Evolutionary conservation across 768 basidiomycete genomes (phyloP).

Genomic region (Atractiella rhizophila): DNA sequence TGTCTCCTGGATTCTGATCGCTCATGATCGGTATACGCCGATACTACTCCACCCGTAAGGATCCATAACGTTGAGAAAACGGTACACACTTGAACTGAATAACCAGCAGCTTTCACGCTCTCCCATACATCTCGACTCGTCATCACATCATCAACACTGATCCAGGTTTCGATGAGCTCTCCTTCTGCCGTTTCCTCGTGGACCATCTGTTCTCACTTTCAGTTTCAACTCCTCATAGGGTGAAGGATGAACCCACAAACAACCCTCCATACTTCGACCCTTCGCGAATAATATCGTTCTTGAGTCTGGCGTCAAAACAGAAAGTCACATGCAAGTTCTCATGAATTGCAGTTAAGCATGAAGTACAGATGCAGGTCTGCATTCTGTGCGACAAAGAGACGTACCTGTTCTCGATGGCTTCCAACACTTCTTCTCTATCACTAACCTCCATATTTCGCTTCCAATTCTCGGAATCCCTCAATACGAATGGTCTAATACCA

Average conservation of each 20-base stretch:
- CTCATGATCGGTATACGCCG: slow-evolving; percentile 85
- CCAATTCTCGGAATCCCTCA: slow-evolving; percentile 62
- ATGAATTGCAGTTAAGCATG: background rate
- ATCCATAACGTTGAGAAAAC: background rate
- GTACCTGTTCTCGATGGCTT: slow-evolving; percentile 44
- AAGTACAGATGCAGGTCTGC: background rate
- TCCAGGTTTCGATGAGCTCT: slow-evolving; percentile 77
- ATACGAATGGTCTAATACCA: slow-evolving; percentile 72
- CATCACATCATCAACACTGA: slow-evolving; percentile 71
- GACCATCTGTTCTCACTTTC: too few relatives aligned
- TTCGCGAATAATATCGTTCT: slow-evolving; percentile 73
- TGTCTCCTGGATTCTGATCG: slow-evolving; percentile 79
- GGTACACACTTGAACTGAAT: slow-evolving; percentile 52
- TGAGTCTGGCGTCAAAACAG: slow-evolving; percentile 33
- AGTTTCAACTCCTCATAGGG: background rate
- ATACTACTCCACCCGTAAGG: slow-evolving; percentile 28
- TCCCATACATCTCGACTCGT: slow-evolving; percentile 73
- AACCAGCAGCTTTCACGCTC: slow-evolving; percentile 49
- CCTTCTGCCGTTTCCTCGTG: slow-evolving; percentile 29
- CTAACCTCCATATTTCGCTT: slow-evolving; percentile 52
- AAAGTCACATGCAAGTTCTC: background rate
- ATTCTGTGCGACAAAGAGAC: background rate
- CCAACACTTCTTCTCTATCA: slow-evolving; percentile 80
- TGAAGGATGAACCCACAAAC: slow-evolving; percentile 34
- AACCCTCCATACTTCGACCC: slow-evolving; percentile 63